Conservation (phyloP, 1,284 basidiomycete species). For the Apiotrichum laibachii region DNA sequence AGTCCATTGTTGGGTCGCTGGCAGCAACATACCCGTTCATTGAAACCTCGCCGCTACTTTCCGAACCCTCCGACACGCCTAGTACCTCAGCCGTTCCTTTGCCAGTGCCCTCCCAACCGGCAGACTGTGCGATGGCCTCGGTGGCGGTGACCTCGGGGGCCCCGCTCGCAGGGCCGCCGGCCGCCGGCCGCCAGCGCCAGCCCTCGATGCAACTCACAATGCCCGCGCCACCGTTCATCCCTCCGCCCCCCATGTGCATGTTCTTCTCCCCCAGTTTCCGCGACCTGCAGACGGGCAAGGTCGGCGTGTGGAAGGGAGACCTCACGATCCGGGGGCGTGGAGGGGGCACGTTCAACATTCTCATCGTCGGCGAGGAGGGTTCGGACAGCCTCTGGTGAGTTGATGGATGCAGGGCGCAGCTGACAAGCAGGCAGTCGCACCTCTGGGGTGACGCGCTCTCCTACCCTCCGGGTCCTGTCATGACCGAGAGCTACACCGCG, state of each 20-base stretch:
- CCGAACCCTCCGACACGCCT: conserved; percentile 11
- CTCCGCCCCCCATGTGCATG: conserved; percentile 50
- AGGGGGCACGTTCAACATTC: conserved; percentile 41
- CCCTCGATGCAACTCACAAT: conserved; percentile 2
- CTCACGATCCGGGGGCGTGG: conserved; percentile 38
- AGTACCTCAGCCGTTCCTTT: conserved; percentile 6
- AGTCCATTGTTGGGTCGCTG: conserved; percentile 1
- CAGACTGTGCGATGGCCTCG: neutral
- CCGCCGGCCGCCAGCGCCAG: conserved; percentile 5
- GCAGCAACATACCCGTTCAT: conserved; percentile 21
- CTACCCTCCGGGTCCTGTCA: conserved; percentile 27
- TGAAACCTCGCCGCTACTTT: conserved; percentile 11
- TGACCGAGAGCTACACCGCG: conserved; percentile 31
- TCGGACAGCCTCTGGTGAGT: conserved; percentile 45
- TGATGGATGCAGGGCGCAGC: neutral
- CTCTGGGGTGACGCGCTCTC: conserved; percentile 33
- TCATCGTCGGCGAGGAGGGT: conserved; percentile 42
- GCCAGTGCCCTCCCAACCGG: neutral
- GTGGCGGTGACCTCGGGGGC: no score
- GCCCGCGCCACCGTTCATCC: conserved; percentile 32
- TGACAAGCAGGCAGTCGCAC: conserved; percentile 40
- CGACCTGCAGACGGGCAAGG: conserved; percentile 43
- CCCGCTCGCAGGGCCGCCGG: no score
- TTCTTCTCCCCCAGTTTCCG: conserved; percentile 46
- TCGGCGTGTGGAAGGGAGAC: conserved; percentile 47